Conservation (phyloP, 78 protist species). For the Dictyostelium capitatum region DNA sequence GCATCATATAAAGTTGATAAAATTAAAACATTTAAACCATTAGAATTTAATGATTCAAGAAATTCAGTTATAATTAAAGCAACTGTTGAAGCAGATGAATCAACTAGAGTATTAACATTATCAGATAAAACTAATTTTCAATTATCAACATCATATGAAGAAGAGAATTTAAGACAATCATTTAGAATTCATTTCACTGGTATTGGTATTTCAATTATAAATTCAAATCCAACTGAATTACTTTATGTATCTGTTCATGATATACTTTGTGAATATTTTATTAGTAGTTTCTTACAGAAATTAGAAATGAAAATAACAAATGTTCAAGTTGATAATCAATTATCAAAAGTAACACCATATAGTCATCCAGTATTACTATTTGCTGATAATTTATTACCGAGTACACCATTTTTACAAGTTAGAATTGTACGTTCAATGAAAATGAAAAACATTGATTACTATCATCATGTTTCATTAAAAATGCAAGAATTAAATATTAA, state of each 20-base stretch:
- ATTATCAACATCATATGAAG: background rate
- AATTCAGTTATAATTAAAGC: background rate
- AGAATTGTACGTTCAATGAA: conserved; percentile 57
- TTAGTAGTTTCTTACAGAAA: conserved; percentile 34
- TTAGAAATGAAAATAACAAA: conserved; percentile 38
- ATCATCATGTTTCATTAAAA: conserved; percentile 52
- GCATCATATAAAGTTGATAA: conserved; percentile 42
- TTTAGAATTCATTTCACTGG: conserved; percentile 57
- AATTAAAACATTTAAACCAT: conserved; percentile 53
- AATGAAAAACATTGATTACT: conserved; percentile 62
- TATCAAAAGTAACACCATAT: conserved; percentile 67
- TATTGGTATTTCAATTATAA: conserved; percentile 67
- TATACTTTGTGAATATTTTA: conserved; percentile 35
- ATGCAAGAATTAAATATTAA: conserved; percentile 62
- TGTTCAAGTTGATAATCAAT: conserved; percentile 81
- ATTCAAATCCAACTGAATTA: conserved; percentile 73
- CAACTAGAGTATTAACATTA: conserved; percentile 50
- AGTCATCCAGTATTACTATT: conserved; percentile 58
- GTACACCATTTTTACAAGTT: conserved; percentile 16
- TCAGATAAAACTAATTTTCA: conserved; percentile 3
- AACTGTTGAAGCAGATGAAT: conserved; percentile 71
- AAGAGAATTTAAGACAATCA: conserved; percentile 51
- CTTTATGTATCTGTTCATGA: conserved; percentile 50
- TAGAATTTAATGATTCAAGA: conserved; percentile 38
- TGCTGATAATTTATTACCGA: background rate